Percentiles rank a stretch among this genome's conserved stretches.
phyloP scores from a whole-genome alignment of 306 rosid species.

The Fragaria iinumae region DNA sequence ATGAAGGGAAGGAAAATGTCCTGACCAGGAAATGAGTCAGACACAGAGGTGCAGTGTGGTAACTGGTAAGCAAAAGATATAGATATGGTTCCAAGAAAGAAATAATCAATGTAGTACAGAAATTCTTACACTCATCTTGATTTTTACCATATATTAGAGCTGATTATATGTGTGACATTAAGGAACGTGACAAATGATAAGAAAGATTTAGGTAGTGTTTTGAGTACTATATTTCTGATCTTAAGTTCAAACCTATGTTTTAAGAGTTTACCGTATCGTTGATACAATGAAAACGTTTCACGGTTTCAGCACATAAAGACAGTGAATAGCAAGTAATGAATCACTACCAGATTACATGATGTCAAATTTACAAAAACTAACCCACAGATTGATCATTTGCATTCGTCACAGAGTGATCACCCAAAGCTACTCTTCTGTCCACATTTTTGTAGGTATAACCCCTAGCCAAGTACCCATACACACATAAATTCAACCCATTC shows the following conservation, averaged over 20 bases:
- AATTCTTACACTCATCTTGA: background rate
- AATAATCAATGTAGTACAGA: background rate
- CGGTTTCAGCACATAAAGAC: background rate
- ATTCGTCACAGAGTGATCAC: background rate
- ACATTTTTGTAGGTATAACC: slow-evolving; percentile 22
- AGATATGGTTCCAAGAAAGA: slow-evolving; percentile 7
- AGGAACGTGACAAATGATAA: background rate
- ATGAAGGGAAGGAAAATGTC: background rate
- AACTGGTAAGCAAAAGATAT: background rate
- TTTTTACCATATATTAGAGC: background rate
- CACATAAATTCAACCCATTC: background rate
- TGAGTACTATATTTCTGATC: too few species aligned
- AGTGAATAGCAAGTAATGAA: background rate
- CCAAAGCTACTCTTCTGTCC: background rate
- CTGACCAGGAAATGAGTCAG: background rate
- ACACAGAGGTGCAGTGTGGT: slow-evolving; percentile 5
- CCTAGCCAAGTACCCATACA: slow-evolving; percentile 2
- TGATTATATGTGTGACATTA: background rate
- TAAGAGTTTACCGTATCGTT: too few species aligned
- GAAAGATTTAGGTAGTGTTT: too few species aligned
- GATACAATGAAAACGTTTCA: background rate
- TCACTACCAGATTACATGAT: background rate
- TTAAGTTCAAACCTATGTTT: too few species aligned
- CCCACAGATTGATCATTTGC: background rate
- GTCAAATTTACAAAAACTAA: background rate